Percentiles rank a stretch among this genome's conserved stretches.
Conservation (phyloP, 2,329 filamentous ascomycete genomes). For the Lojkania enalia region DNA sequence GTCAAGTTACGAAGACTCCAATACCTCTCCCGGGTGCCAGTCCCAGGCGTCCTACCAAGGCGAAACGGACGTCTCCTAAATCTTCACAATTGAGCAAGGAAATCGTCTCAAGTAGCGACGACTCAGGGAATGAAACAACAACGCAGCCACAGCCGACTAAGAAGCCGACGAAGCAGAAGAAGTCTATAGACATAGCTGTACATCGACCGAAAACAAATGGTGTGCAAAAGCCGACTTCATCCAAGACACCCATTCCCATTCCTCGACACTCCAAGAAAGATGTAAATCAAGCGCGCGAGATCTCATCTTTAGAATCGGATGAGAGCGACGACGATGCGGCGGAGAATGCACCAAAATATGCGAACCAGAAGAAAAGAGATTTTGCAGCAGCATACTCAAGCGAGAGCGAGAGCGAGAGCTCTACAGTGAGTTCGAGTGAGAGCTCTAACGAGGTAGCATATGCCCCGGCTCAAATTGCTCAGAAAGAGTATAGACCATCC, state of each 20-base stretch:
- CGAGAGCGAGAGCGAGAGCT: conserved; percentile 24
- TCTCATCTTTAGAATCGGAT: conserved; percentile 31
- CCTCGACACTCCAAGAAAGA: conserved; percentile 25
- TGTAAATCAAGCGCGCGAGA: conserved; percentile 23
- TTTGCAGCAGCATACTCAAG: conserved; percentile 11
- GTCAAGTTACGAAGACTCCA: conserved; percentile 38
- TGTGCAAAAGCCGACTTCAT: conserved; percentile 14
- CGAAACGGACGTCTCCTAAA: conserved; percentile 23
- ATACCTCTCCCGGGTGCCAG: conserved; percentile 39
- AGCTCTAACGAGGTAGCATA: conserved; percentile 37
- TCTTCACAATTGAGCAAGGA: conserved; percentile 39
- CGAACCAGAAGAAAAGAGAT: conserved; percentile 19
- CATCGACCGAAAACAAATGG: conserved; percentile 32
- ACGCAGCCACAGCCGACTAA: conserved; percentile 17
- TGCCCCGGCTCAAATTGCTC: conserved; percentile 23
- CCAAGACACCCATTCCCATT: conserved; percentile 18
- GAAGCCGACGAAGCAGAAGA: conserved; percentile 24
- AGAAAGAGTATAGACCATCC: conserved; percentile 18
- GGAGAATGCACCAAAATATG: conserved; percentile 21
- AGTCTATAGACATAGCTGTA: conserved; percentile 30
- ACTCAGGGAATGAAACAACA: conserved; percentile 29
- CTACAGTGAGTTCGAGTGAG: conserved; percentile 41
- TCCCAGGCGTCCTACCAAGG: conserved; percentile 28
- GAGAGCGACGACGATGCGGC: conserved; percentile 19
- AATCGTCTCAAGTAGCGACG: conserved; percentile 38